Evolutionary conservation across 1,284 basidiomycete genomes (phyloP), one percentile per base, ranked within the genome.

Genomic region (Cryptococcus hybrid): DNA sequence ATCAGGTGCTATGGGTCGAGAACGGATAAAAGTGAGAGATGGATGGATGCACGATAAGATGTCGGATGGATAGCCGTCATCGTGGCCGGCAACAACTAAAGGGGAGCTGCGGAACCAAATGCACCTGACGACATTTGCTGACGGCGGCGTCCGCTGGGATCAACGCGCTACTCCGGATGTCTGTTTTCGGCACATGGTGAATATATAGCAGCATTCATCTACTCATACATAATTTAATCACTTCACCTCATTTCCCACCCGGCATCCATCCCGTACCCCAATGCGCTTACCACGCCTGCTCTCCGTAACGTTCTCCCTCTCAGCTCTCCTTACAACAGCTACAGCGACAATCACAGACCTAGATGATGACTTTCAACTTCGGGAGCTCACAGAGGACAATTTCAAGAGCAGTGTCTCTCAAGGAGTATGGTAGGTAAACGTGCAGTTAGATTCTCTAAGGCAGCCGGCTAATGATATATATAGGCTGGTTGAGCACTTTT

Each of bases 391-490:
- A 0, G 84, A 86, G 1, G 84, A 85, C 53, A 85, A 84, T 62
- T 92, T 92, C 74, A 76, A 83, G 13, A 59, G 78, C 3, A 82
- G 83, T 1, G 82, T 85, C 5, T 69, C 83, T 0, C 66, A 80
- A 0, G 90, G 90, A 6, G 77, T 86, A n/a, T 92, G 88, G 89
- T 86, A 56, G 50, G 83, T 70, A 11, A 30, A 30, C 30, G 3
- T 24, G 35, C n/a, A 5, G 36, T 34, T 13, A 9, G 18, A 18
- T 7, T 15, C 15, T 56, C 3, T 43, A 40, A 34, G 42, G 47
- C 0, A 35, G 39, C 15, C 52, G 37, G 39, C 46, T 44, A 12
- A 30, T 18, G 12, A 37, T 13, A 35, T 47, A 45, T 11, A 50
- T 51, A 77, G 78, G 78, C 65, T 79, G 4, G 75, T 79, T 3